Base-by-base conservation (phyloP, 768 basidiomycete species). In the Auriscalpium microsporum region DNA sequence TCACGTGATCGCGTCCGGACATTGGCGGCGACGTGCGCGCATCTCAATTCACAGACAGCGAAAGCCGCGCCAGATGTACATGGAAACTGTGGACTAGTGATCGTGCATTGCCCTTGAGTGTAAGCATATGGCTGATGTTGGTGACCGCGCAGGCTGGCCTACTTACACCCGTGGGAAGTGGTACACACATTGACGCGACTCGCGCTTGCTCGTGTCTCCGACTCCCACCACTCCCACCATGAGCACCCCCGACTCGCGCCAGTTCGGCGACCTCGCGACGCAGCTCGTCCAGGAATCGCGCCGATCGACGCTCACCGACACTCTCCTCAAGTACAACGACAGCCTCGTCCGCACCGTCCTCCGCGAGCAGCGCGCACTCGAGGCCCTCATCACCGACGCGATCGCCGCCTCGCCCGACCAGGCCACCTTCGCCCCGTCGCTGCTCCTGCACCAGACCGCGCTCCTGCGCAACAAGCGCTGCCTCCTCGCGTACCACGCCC, bases 381-480 rank as follows among this genome's bases (percentile, higher is more conserved):
- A 92, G 66, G 78, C 75, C 53, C 67, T 74, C 60, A 61, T 72
- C 63, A 49, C 76, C 46, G 67, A 69, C 56, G 67, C 74, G 13
- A 72, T 78, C 38, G 66, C 64, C 38, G 53, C 64, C 14, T 59
- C 58, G 37, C 58, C 65, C 28, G 63, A 65, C 57, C 70, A 68
- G 10, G 77, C 76, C 59, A 55, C 60, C 28, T 64, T 69, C 50
- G 67, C 69, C 28, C 68, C 82, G 2, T 79, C 84, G 17, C 73
- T 94, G 58, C 80, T 91, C 63, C 81, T 97, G 64, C 84, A 89
- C 67, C 91, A 95, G 70, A 90, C 94, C 8, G 84, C 90, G 38
- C 87, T 95, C 62, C 76, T 85, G 42, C 83, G 94, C 58, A 96
- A 98, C 76, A 96, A 95, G 69, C 87, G 96, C n/a, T 93, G 91